A percentile compares a stretch with the other conserved stretches of the same genome.
Conservation (phyloP, 1,139 yeast genomes). For the Hyphopichia pseudoburtonii region DNA sequence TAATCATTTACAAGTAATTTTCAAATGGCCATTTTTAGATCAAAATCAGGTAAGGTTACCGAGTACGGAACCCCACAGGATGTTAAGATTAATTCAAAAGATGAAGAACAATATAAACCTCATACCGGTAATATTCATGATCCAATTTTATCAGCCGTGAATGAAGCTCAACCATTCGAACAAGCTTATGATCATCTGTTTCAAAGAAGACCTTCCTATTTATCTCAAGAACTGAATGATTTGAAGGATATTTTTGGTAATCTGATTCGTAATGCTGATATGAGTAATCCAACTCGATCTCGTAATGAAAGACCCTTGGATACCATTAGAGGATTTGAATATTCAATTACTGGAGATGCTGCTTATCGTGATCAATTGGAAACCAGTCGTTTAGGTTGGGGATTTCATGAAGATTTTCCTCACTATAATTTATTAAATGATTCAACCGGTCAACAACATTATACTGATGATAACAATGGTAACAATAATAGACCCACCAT, state of each 20-base stretch:
- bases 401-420: constrained; percentile 52
- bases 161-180: constrained; percentile 95
- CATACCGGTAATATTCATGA: constrained; percentile 70
- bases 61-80: constrained; percentile 28
- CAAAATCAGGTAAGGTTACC: constrained; percentile 23
- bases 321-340: constrained; percentile 90
- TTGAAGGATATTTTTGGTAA: constrained; percentile 84
- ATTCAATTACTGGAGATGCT: constrained; percentile 85
- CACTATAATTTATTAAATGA: constrained; percentile 33
- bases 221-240: constrained; percentile 42
- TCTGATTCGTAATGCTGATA: constrained; percentile 71
- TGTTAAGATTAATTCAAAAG: constrained; percentile 36
- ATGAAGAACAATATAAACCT: constrained; percentile 42
- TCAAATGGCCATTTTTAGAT: constrained; percentile 42
- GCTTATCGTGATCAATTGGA: constrained; percentile 78
- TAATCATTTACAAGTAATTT: too few species aligned
- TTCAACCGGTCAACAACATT: too few species aligned
- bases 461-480: constrained; percentile 12
- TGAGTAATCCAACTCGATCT: constrained; percentile 87
- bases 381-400: constrained; percentile 76
- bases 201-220: constrained; percentile 39
- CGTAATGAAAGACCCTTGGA: constrained; percentile 96
- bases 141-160: constrained; percentile 87
- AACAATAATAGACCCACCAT: constrained; percentile 37
- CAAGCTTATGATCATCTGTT: constrained; percentile 50